Evolutionary conservation across 768 basidiomycete species (phyloP).

Genomic region (Lentinus tigrinus): DNA sequence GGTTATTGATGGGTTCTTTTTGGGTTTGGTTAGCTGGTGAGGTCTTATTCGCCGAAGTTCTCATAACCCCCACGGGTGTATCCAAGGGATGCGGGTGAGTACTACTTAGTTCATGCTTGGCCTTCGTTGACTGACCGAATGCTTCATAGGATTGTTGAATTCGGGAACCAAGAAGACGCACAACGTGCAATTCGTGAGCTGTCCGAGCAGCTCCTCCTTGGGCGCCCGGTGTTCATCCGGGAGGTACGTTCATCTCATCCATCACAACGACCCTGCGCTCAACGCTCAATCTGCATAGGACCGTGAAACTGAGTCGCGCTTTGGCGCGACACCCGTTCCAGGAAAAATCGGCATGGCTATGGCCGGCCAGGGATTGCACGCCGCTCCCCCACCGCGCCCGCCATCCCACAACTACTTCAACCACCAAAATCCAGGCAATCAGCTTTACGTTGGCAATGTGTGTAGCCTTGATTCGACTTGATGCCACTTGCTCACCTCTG

Average conservation of each 20-base stretch:
- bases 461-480: conserved; percentile 23
- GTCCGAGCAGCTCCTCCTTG: conserved; percentile 86
- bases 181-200: conserved; percentile 88
- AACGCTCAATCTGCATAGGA: too few species aligned
- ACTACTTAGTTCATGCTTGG: background rate
- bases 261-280: too few species aligned
- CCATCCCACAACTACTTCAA: conserved; percentile 75
- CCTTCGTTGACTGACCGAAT: conserved; percentile 17
- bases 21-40: conserved; percentile 94
- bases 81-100: conserved; percentile 99
- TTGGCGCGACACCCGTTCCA: conserved; percentile 92
- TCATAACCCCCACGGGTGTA: conserved; percentile 92
- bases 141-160: conserved; percentile 87
- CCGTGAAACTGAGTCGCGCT: conserved; percentile 93
- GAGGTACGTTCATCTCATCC: conserved; percentile 56
- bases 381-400: conserved; percentile 80
- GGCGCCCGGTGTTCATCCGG: conserved; percentile 93
- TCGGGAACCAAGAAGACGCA: conserved; percentile 83
- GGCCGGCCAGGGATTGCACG: conserved; percentile 85
- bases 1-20: conserved; percentile 86
- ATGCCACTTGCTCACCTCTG: background rate
- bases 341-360: conserved; percentile 96
- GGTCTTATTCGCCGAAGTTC: conserved; percentile 99
- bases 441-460: conserved; percentile 91
- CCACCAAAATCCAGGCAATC: conserved; percentile 79